Base-by-base conservation (phyloP, 2,329 filamentous ascomycete species). In the Thielaviopsis euricoi region DNA sequence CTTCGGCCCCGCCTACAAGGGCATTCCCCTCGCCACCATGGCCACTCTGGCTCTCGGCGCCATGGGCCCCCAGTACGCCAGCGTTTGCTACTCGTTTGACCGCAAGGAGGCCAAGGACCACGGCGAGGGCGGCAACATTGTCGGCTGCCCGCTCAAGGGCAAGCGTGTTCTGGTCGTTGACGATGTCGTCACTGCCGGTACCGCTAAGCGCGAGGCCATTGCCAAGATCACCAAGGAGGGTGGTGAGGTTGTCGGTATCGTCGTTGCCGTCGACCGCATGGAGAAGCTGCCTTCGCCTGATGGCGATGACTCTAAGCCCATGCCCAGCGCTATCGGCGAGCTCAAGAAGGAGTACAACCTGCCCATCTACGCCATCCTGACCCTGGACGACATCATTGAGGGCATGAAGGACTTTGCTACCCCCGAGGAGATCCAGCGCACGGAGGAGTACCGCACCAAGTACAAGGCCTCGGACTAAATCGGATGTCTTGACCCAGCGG, bases 71-170 rank as follows among this genome's bases (percentile, higher is more conserved):
- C 80, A 76, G 61, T 93, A 86, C 71, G 81, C 80, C 58, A 72
- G 77, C 50, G 76, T 87, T 59, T 87, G 84, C 67, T 97, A 95
- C 74, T 85, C 83, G 37, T 97, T 95, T 73, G 94, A 97, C 73
- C 82, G 93, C 67, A 97, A 97, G 74, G 93, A 97, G 73, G 87
- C 85, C 66, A 97, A 97, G 76, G 87, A 89, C 67, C 91, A 97
- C 70, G 91, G 93, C 51, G 93, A 98, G 72, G 91, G 91, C 37
- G 91, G 93, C 51, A 86, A 81, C 68, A 95, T 97, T 66, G 90
- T 97, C 15, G 93, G 93, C 12, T 87, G 89, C 29, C 79, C 85
- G 6, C 75, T 97, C 56, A 86, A 86, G 72, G 90, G 87, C 57
- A 90, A 93, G 78, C 81, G 79, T 61, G 82, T 96, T 17, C 77